Evolutionary conservation across 768 basidiomycete species (phyloP).

Genomic region (Russula dissimulans): DNA sequence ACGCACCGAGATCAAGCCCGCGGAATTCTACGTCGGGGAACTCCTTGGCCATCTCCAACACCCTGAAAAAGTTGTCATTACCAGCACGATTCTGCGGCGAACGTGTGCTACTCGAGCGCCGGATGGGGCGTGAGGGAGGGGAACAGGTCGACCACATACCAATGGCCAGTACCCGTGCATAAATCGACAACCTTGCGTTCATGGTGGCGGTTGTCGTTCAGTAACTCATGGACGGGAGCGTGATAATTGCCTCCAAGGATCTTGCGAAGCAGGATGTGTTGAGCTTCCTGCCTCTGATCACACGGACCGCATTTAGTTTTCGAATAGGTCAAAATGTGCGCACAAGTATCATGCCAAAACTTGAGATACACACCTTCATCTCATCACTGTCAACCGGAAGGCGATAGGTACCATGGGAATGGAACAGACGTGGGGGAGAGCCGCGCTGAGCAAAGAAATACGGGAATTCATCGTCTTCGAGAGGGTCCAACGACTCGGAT

Average conservation of each 20-base stretch:
- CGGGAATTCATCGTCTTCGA: conserved; percentile 47
- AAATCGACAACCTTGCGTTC: conserved; percentile 53
- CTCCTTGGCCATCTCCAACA: conserved; percentile 59
- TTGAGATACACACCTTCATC: conserved; percentile 43
- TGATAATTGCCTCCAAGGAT: conserved; percentile 50
- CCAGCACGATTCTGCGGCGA: neutral
- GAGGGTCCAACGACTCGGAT: conserved; percentile 34
- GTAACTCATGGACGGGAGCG: conserved; percentile 47
- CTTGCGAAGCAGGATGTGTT: conserved; percentile 23
- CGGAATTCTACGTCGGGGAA: conserved; percentile 59
- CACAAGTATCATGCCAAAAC: neutral
- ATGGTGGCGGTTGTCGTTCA: conserved; percentile 33
- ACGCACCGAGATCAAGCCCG: conserved; percentile 70
- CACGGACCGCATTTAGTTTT: neutral
- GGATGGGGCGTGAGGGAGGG: conserved; percentile 5
- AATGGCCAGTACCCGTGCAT: conserved; percentile 68
- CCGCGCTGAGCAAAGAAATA: conserved; percentile 47
- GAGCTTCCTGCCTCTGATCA: conserved; percentile 12
- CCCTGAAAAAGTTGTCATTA: conserved; percentile 35
- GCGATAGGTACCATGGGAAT: conserved; percentile 56
- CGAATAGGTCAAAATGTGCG: neutral
- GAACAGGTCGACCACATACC: conserved; percentile 36
- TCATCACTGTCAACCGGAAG: conserved; percentile 66
- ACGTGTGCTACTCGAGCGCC: neutral
- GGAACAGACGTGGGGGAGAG: conserved; percentile 47